A percentile compares a stretch with the other conserved stretches of the same genome.
Evolutionary conservation across 169 alveolate species (phyloP).

Genomic region (Theileria parva): DNA sequence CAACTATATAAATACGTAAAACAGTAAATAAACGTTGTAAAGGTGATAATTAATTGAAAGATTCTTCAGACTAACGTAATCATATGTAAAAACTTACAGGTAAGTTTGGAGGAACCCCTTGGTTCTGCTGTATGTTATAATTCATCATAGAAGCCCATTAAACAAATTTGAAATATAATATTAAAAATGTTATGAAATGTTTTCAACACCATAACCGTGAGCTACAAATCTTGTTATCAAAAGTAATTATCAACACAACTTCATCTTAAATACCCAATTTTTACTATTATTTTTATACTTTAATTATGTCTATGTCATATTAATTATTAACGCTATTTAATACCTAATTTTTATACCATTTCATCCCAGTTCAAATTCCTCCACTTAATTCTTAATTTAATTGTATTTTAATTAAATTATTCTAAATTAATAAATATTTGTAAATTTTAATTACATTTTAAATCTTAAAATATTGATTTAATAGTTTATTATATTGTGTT

Average conservation of each 20-base stretch:
- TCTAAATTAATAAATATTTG: not conserved
- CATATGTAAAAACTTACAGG: not conserved
- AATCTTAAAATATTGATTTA: not conserved
- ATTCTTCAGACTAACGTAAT: not conserved
- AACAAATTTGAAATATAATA: not conserved
- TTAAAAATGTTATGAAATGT: not conserved
- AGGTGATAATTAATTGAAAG: not conserved
- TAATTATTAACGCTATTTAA: too few relatives aligned
- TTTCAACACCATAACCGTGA: not conserved
- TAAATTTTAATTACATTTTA: not conserved
- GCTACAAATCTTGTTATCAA: not conserved
- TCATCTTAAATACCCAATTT: not conserved
- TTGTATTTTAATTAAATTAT: too few relatives aligned
- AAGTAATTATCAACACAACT: not conserved
- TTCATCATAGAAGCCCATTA: not conserved
- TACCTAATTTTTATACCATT: not conserved
- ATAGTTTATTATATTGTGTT: not conserved
- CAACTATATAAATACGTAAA: not conserved
- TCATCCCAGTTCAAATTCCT: not conserved
- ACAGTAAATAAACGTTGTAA: not conserved
- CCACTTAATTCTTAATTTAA: not conserved
- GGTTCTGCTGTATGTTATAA: not conserved
- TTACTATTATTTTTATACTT: not conserved
- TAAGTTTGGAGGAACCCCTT: conserved; percentile 13
- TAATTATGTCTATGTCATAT: too few relatives aligned